Evolutionary conservation across 345 rosid genomes (phyloP).

Genomic region (sweet orange (Citrus sinensis)): DVS_A1.0 CM039168.1:16682001-16682500

Average conservation of each 20-base stretch:
- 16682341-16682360: conserved; percentile 99
- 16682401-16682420: conserved; percentile 50
- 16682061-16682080: too few species aligned
- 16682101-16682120: too few species aligned
- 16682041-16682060: too few species aligned
- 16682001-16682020: neutral
- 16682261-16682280: neutral
- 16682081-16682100: neutral
- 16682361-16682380: conserved; percentile 94
- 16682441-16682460: conserved; percentile 51
- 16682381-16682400: conserved; percentile 68
- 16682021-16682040: neutral
- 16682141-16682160: conserved; percentile 2
- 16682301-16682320: conserved; percentile 12
- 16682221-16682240: conserved; percentile 92
- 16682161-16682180: conserved; percentile 4
- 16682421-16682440: conserved; percentile 51
- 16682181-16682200: conserved; percentile 54
- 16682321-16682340: conserved; percentile 34
- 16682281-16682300: neutral
- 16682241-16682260: conserved; percentile 71
- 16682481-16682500: conserved; percentile 61
- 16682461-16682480: conserved; percentile 46
- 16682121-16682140: too few species aligned
- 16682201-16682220: conserved; percentile 98